Base-by-base conservation (phyloP, 2,329 filamentous ascomycete genomes). In the Furcasterigmium sp. region DNA sequence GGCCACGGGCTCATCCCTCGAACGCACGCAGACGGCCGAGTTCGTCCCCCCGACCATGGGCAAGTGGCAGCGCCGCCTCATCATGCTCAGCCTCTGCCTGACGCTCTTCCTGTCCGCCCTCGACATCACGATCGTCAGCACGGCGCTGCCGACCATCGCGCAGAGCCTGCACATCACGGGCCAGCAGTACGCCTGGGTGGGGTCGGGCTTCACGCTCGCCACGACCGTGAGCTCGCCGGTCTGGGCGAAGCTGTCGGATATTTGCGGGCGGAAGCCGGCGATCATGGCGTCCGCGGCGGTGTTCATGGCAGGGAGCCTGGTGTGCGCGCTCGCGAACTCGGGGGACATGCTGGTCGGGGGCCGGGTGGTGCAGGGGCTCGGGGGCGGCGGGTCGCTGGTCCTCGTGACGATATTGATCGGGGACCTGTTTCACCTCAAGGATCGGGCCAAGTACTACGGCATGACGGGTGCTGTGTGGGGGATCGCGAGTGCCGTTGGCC, bases 201-300 rank as follows among this genome's bases (percentile, higher is more conserved):
- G 53, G 4, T 57, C 51, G 10, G 50, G 51, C 0, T 58, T 56
- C 8, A 56, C 54, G 1, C 35, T 60, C 2, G 44, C 57, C 1
- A 56, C 79, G 53, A 81, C 84, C 0, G 81, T 84, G 0, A 73
- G 72, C 1, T 78, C 76, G 0, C 84, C 85, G 0, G 74, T 85
- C 18, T 90, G 85, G 85, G 84, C 81, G 2, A 68, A 68, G 42
- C 48, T 68, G 34, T 61, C 59, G 3, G 66, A 70, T 47, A 66
- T 70, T 13, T 66, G 62, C 56, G 67, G 66, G 3, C 59, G 67
- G 9, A 69, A 69, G 42, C 57, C 61, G 1, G 56, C 64, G 13
- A 46, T 68, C 8, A 53, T 69, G n/a, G 44, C 54, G 3, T 60
- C 64, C 3, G 51, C 56, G 1, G 51, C 28, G 2, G 51, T 64